These are phyloP conservation scores for Suillus bovinus DNA, from an alignment of 768 basidiomycete genomes.

Conservation along the genomic window DNA sequence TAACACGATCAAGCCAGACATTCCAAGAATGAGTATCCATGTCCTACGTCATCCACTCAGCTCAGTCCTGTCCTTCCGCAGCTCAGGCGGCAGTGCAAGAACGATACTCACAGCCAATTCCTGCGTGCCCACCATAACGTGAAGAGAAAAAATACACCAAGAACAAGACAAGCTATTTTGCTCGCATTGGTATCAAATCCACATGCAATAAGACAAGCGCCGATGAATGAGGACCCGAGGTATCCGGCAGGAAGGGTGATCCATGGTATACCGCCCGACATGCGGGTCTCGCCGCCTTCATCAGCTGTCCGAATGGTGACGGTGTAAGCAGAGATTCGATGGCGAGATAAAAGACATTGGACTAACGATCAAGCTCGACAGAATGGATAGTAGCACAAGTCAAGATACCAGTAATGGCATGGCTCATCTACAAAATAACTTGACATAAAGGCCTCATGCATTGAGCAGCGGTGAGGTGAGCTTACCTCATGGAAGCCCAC, in stretches of 20 bases:
- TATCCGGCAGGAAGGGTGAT: conserved; percentile 86
- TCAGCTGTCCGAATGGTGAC: conserved; percentile 52
- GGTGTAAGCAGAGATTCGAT: conserved; percentile 10
- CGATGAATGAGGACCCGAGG: conserved; percentile 83
- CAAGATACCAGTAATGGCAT: conserved; percentile 75
- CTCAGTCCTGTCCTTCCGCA: not conserved
- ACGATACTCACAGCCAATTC: conserved; percentile 62
- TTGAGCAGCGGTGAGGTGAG: not conserved
- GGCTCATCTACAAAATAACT: conserved; percentile 66
- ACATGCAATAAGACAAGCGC: conserved; percentile 83
- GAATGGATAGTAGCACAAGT: conserved; percentile 88
- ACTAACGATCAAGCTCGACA: conserved; percentile 84
- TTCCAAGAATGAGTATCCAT: conserved; percentile 76
- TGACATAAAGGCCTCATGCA: not conserved
- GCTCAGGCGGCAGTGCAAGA: not conserved
- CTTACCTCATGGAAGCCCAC: conserved; percentile 87
- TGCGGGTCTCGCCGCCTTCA: conserved; percentile 83
- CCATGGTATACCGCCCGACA: conserved; percentile 85
- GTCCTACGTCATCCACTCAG: conserved; percentile 46
- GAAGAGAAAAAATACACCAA: conserved; percentile 84
- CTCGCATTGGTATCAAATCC: conserved; percentile 89
- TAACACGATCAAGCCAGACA: conserved; percentile 75
- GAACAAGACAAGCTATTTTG: conserved; percentile 77
- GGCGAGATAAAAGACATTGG: not conserved
- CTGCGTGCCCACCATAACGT: conserved; percentile 87